Conservation (phyloP, 75 land plant species). For the Cryptomeria japonica region DNA sequence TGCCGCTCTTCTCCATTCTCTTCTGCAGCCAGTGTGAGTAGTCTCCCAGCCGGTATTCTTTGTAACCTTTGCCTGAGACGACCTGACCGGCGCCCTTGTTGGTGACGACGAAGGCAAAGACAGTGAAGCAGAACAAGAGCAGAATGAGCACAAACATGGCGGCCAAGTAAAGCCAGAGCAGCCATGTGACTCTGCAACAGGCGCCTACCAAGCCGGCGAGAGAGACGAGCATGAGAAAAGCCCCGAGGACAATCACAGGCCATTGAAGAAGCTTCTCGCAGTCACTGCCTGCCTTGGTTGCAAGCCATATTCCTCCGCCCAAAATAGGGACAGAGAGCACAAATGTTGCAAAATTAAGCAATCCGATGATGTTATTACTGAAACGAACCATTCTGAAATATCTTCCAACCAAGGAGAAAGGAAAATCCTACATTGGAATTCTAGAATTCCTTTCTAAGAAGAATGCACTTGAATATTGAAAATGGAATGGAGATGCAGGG, state of each 20-base stretch:
- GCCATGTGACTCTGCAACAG: constrained; percentile 27
- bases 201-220: constrained; percentile 34
- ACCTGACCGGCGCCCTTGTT: constrained; percentile 31
- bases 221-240: constrained; percentile 29
- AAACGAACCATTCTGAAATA: constrained; percentile 7
- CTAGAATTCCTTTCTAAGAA: constrained; percentile 49
- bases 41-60: constrained; percentile 37
- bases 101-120: constrained; percentile 44
- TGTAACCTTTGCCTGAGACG: constrained; percentile 24
- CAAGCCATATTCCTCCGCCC: constrained; percentile 43
- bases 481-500: too few relatives aligned
- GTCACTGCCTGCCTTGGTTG: constrained; percentile 27
- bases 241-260: constrained; percentile 32
- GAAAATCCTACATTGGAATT: constrained; percentile 31
- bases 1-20: constrained; percentile 18
- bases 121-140: constrained; percentile 37
- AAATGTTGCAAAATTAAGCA: constrained; percentile 27
- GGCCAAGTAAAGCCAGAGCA: constrained; percentile 31
- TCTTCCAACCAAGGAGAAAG: constrained; percentile 31
- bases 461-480: too few relatives aligned
- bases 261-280: constrained; percentile 40
- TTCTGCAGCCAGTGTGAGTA: constrained; percentile 48
- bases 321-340: constrained; percentile 47
- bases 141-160: constrained; percentile 34
- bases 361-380: constrained; percentile 27